Evolutionary conservation across 305 asterid species (phyloP), one percentile per base, ranked within the genome.

Genomic region (Stenogyne calaminthoides): DNA sequence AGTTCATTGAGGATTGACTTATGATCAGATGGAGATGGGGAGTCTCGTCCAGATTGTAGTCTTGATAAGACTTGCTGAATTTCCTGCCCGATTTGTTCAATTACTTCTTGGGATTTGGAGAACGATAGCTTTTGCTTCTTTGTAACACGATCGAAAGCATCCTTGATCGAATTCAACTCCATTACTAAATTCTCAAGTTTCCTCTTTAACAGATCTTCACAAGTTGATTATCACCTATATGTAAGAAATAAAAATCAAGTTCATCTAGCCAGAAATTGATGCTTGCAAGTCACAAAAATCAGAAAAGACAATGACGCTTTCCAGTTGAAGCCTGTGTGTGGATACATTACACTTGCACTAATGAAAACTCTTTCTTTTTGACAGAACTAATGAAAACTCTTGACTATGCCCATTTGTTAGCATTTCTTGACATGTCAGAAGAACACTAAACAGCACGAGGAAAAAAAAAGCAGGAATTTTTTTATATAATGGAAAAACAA

Each of bases 121-220:
- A 88, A 90, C 16, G 96, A 83, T 67, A 92, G 74, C 81, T 92
- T 92, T 58, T 95, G 98, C 86, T 90, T 95, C 94, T 95, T 92
- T 7, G 97, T 77, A 29, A 89, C 98, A 9, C 91, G 96, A 82
- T 90, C 96, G 76, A 95, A 95, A 52, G 96, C 94, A 78, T 92
- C 98, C 84, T 85, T 90, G 81, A 95, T 88, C 70, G 88, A 73
- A 81, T 75, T 89, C 92, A 95, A 71, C 80, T 95, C 98, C 99
- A 95, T 94, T 82, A 82, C 59, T 64, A 25, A 62, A 51, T 62
- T 77, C 75, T 79, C 64, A 62, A 71, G 67, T 59, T 27, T 72
- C 79, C 69, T 76, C 71, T 64, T 32, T 46, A 71, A 32, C 29
- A 27, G 60, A 63, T 55, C 64, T 27, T 77, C 4, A 72, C 19